Percentiles rank a stretch among this genome's conserved stretches.
Evolutionary conservation across 2,329 filamentous ascomycete species (phyloP).

Genomic region (Penicillium sp.): DNA sequence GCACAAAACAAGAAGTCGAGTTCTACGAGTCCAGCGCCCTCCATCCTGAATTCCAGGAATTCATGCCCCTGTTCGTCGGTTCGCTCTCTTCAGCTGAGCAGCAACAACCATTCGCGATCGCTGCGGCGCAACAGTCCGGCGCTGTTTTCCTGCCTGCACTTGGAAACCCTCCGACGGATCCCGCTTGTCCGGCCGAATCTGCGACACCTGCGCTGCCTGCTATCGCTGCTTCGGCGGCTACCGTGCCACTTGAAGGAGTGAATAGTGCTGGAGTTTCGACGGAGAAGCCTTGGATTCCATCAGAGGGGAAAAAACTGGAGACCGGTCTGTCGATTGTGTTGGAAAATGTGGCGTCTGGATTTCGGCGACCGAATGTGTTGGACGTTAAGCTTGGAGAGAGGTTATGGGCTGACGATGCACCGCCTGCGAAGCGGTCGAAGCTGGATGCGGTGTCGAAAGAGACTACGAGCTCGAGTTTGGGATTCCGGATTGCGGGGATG

Average conservation of each 20-base stretch:
- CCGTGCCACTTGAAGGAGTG: constrained; percentile 19
- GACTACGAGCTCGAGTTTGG: constrained; percentile 61
- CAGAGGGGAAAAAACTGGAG: constrained; percentile 64
- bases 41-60: constrained; percentile 71
- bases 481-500: constrained; percentile 67
- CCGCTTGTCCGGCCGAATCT: constrained; percentile 16
- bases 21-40: constrained; percentile 79
- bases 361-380: constrained; percentile 81
- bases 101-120: constrained; percentile 39
- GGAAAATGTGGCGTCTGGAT: constrained; percentile 79
- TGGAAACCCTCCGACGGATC: constrained; percentile 13
- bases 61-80: constrained; percentile 86
- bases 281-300: constrained; percentile 45
- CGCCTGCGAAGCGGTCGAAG: constrained; percentile 57
- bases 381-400: constrained; percentile 88
- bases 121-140: constrained; percentile 52
- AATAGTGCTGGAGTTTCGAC: constrained; percentile 19
- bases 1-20: constrained; percentile 77
- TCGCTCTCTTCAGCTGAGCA: constrained; percentile 68
- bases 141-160: constrained; percentile 29
- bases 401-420: constrained; percentile 76
- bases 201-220: constrained; percentile 1
- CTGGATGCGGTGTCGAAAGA: constrained; percentile 60
- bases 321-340: constrained; percentile 81
- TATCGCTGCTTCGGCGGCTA: constrained; percentile 22